Conservation (phyloP, 768 basidiomycete species). For the Glaciozyma martinii region DNA sequence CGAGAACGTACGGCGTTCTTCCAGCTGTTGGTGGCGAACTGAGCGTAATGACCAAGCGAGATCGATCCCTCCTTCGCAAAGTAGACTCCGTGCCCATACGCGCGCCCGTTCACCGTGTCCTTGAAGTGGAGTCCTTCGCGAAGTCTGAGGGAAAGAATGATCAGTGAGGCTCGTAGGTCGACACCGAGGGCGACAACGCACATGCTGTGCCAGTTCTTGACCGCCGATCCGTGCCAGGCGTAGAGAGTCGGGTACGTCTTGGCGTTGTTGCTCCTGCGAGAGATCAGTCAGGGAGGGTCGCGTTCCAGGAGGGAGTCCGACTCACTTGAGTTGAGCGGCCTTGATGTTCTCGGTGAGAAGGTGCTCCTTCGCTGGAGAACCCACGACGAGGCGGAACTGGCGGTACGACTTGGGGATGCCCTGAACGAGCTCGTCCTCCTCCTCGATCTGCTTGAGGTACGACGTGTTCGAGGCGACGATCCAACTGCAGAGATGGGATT, state of each 20-base stretch:
- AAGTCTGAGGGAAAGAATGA: conserved; percentile 37
- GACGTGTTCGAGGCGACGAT: conserved; percentile 62
- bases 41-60: conserved; percentile 18
- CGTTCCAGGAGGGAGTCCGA: not conserved
- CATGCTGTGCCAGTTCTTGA: conserved; percentile 61
- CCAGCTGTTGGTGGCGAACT: conserved; percentile 35
- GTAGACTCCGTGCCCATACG: conserved; percentile 62
- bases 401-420: conserved; percentile 52
- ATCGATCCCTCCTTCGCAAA: conserved; percentile 31
- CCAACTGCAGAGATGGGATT: conserved; percentile 45
- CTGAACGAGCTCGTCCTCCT: conserved; percentile 50
- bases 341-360: conserved; percentile 50
- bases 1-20: conserved; percentile 46
- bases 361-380: conserved; percentile 62
- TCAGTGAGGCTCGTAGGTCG: not conserved
- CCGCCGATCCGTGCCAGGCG: conserved; percentile 62
- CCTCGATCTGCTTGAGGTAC: conserved; percentile 56
- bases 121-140: conserved; percentile 63
- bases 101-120: conserved; percentile 51
- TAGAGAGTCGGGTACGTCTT: conserved; percentile 43
- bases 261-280: conserved; percentile 41
- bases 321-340: conserved; percentile 39
- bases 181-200: not conserved
- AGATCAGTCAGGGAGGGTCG: not conserved
- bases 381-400: conserved; percentile 64